Conservation (phyloP, 2,329 filamentous ascomycete species). For the Magnaporthiopsis incrustans region DNA sequence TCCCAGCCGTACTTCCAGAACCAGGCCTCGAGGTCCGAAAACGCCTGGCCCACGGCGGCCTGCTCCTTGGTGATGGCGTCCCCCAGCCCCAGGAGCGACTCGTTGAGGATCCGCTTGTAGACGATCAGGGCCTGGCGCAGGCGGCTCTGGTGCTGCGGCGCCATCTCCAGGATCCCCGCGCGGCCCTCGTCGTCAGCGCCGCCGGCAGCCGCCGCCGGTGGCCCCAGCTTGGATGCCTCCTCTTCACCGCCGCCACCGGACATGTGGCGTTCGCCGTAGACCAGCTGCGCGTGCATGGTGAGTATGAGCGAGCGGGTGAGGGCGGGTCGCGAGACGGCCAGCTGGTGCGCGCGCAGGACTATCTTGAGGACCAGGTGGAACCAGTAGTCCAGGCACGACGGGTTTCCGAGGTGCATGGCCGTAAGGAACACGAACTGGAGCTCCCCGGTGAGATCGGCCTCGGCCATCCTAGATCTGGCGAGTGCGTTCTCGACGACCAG, state of each 20-base stretch:
- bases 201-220: constrained; percentile 13
- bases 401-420: constrained; percentile 49
- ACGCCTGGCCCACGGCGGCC: constrained; percentile 36
- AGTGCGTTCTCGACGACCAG: constrained; percentile 18
- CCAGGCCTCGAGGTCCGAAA: constrained; percentile 40
- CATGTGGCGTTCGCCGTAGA: constrained; percentile 42
- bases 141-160: constrained; percentile 20
- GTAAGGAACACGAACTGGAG: constrained; percentile 52
- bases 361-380: constrained; percentile 45
- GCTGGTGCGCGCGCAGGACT: constrained; percentile 40
- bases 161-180: constrained; percentile 24
- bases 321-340: constrained; percentile 32
- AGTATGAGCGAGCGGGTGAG: constrained; percentile 40
- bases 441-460: constrained; percentile 46
- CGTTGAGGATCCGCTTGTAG: constrained; percentile 47
- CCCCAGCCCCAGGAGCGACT: constrained; percentile 31
- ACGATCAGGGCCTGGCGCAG: constrained; percentile 41
- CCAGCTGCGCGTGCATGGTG: constrained; percentile 45
- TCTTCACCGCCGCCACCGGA: constrained; percentile 34
- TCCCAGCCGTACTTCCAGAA: constrained; percentile 47
- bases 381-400: constrained; percentile 55
- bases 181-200: constrained; percentile 8
- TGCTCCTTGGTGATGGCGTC: constrained; percentile 29
- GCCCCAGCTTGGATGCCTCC: constrained; percentile 20
- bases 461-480: constrained; percentile 15